Base-by-base conservation (phyloP, 2,329 filamentous ascomycete genomes). In the Aspergillus sp. region DNA sequence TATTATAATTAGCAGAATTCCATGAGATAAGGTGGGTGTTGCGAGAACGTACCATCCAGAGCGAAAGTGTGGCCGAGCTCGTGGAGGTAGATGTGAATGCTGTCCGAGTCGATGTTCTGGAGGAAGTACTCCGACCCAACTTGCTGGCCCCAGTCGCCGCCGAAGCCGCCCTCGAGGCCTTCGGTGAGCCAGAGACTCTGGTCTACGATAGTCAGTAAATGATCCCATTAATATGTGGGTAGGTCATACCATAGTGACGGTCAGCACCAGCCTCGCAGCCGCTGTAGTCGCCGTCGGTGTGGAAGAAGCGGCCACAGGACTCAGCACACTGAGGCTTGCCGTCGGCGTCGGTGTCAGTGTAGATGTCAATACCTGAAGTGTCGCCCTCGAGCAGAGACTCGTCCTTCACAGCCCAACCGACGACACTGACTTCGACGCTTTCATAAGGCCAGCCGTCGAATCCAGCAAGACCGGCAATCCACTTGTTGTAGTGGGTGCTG, bases 131-230 rank as follows among this genome's bases (percentile, higher is more conserved):
- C 53, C 37, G 49, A 33, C 3, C 61, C 61, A 3, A 63, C 47
- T 13, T 59, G 61, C 44, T 63, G 61, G 19, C 61, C 61, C 59
- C 61, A 63, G 48, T 63, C 61, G 27, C 61, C 61, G 22, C 61
- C 61, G 0, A 59, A 52, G 12, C 61, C 59, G 20, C 61, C 61
- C 19, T 59, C 20, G 41, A 63, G 61, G 22, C 56, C 61, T 46
- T 63, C 61, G 2, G 56, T 63, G 27, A 63, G 59, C 61, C 61
- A 63, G n/a, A 63, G 22, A 46, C 61, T 63, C 39, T 63, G 44
- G 37, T 63, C 61, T 63, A 7, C 1, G 5, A 34, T 3, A 11
- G 41, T 57, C 8, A 57, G 54, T 42, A 9, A 30, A 9, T n/a
- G 12, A 3, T 8, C 0, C n/a, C n/a, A 4, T 15, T 22, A 19